A percentile compares a stretch with the other conserved stretches of the same genome.
These are phyloP conservation scores for Fusarium sp. DNA, from an alignment of 2,329 filamentous ascomycete genomes.

Conservation along the genomic window DNA sequence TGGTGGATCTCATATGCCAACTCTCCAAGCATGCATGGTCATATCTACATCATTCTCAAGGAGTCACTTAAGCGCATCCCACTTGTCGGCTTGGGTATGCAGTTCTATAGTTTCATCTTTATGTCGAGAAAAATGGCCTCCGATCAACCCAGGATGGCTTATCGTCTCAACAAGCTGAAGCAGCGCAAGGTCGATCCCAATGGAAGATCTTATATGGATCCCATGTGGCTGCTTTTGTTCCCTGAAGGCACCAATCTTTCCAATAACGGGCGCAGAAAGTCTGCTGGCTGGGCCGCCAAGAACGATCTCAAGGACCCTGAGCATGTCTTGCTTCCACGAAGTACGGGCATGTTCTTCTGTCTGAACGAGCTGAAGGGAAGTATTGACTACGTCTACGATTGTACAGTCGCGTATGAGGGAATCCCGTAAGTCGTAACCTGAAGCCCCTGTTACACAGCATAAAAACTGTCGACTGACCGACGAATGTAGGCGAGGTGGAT, in stretches of 20 bases:
- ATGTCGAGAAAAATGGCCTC: constrained; percentile 89
- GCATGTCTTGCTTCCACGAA: constrained; percentile 81
- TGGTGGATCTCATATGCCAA: constrained; percentile 95
- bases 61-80: constrained; percentile 86
- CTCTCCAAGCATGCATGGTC: constrained; percentile 79
- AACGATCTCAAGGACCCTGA: constrained; percentile 76
- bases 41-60: constrained; percentile 91
- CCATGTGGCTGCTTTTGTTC: constrained; percentile 92
- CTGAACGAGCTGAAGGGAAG: constrained; percentile 78
- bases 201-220: constrained; percentile 69
- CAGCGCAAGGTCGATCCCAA: constrained; percentile 63
- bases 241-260: constrained; percentile 89
- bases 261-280: constrained; percentile 74
- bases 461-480: constrained; percentile 20
- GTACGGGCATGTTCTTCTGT: constrained; percentile 83
- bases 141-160: constrained; percentile 79
- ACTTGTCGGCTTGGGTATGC: constrained; percentile 81
- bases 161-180: constrained; percentile 78
- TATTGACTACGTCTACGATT: constrained; percentile 89
- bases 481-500: constrained; percentile 73
- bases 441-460: constrained; percentile 13
- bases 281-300: constrained; percentile 81
- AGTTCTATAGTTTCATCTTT: constrained; percentile 91
- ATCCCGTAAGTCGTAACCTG: constrained; percentile 74
- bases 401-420: constrained; percentile 95